These are phyloP conservation scores for Fusarium dlaminii DNA, from an alignment of 2,329 filamentous ascomycete genomes.

Conservation along the genomic window DNA sequence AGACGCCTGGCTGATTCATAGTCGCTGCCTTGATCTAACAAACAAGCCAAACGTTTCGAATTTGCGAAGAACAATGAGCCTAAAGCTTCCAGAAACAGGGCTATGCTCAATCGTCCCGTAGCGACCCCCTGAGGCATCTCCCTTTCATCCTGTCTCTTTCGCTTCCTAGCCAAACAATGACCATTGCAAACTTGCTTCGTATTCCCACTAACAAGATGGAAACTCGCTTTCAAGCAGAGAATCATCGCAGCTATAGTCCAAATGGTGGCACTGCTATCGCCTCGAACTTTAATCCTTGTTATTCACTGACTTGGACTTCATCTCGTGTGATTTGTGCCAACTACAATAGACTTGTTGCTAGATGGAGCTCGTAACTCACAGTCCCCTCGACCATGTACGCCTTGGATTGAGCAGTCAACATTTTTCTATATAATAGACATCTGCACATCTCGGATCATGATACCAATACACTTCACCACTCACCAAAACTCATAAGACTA, in stretches of 20 bases:
- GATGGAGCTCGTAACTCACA: background rate
- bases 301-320: background rate
- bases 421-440: background rate
- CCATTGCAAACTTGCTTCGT: background rate
- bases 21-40: background rate
- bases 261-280: background rate
- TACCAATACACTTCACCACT: background rate
- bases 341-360: background rate
- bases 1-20: background rate
- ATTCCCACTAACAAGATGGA: background rate
- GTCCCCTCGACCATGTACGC: fast-evolving
- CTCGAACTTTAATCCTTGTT: background rate
- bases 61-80: background rate
- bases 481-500: background rate
- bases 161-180: background rate
- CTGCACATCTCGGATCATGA: background rate
- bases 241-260: conserved; percentile 12
- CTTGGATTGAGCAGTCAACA: background rate
- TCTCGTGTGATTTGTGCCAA: background rate
- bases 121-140: background rate
- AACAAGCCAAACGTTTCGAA: background rate
- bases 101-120: background rate
- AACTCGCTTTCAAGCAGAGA: conserved; percentile 6
- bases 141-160: conserved; percentile 9
- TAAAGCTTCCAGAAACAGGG: background rate